These are phyloP conservation scores for Silene conica DNA, from an alignment of 148 eudicot genomes.

Conservation along the genomic window DNA sequence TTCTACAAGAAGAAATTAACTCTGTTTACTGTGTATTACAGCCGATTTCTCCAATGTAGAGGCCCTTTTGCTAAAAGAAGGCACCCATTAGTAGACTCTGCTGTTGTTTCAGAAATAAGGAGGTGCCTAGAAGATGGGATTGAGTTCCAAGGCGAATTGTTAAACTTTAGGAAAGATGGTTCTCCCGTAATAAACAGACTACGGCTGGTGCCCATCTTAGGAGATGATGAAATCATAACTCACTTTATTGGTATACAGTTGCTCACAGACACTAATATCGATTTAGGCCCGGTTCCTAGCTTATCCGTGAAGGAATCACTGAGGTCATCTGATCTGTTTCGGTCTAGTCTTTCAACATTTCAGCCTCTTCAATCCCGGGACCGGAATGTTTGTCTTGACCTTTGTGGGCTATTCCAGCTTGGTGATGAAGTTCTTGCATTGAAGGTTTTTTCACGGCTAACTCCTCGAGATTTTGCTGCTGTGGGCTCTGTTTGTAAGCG, in stretches of 20 bases:
- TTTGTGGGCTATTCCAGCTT: constrained; percentile 70
- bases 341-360: constrained; percentile 47
- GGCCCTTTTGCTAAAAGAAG: constrained; percentile 97
- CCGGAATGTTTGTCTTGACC: constrained; percentile 39
- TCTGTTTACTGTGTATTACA: constrained; percentile 30
- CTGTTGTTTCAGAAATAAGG: constrained; percentile 77
- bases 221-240: constrained; percentile 75
- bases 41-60: constrained; percentile 97
- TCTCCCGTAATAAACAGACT: constrained; percentile 80
- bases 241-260: constrained; percentile 86
- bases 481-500: constrained; percentile 70
- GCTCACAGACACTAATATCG: constrained; percentile 64
- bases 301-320: constrained; percentile 42
- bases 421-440: constrained; percentile 80
- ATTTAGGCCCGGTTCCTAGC: constrained; percentile 77
- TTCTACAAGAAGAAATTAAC: constrained; percentile 1
- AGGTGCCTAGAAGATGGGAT: constrained; percentile 80
- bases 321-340: constrained; percentile 44
- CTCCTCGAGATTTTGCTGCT: constrained; percentile 91
- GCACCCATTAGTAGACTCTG: constrained; percentile 82
- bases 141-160: constrained; percentile 86
- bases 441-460: constrained; percentile 67
- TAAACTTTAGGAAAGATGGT: constrained; percentile 89
- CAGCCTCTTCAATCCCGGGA: constrained; percentile 36
- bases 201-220: constrained; percentile 80